Percentiles rank a stretch among this genome's conserved stretches.
Evolutionary conservation across 345 rosid species (phyloP).

Genomic region (Eucalyptus guilfoylei): DNA sequence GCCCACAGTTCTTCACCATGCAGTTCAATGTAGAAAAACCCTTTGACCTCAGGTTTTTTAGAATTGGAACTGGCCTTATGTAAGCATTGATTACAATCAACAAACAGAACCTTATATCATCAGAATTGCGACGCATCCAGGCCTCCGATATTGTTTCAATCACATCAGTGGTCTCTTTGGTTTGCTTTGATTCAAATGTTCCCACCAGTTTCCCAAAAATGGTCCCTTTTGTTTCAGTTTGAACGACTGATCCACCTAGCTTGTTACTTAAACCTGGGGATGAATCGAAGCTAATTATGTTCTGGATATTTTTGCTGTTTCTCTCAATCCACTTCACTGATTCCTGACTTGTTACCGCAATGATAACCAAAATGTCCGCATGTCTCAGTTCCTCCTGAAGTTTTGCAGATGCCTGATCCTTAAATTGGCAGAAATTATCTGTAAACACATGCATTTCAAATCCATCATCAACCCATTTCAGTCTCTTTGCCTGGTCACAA

Average conservation of each 20-base stretch:
- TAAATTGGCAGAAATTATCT: constrained; percentile 10
- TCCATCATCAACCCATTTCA: constrained; percentile 84
- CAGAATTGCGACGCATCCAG: constrained; percentile 73
- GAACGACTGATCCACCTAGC: constrained; percentile 46
- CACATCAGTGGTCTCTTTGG: constrained; percentile 35
- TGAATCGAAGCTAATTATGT: constrained; percentile 59
- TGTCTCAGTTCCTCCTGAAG: constrained; percentile 26
- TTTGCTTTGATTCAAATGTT: constrained; percentile 5
- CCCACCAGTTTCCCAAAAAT: constrained; percentile 15
- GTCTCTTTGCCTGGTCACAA: constrained; percentile 42
- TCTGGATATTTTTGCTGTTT: constrained; percentile 24
- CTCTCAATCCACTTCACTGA: constrained; percentile 53
- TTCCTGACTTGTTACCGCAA: constrained; percentile 40
- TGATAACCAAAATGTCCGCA: constrained; percentile 54
- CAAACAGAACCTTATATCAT: constrained; percentile 80
- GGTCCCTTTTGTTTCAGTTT: constrained; percentile 5
- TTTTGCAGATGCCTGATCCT: constrained; percentile 11
- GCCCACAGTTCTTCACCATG: constrained; percentile 79
- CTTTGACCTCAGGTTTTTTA: constrained; percentile 76
- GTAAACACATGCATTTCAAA: constrained; percentile 58
- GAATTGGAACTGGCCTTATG: constrained; percentile 62
- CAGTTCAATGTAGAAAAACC: constrained; percentile 82
- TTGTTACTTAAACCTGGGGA: constrained; percentile 32
- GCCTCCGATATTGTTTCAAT: constrained; percentile 65
- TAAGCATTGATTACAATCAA: constrained; percentile 80